Conservation (phyloP, 805 yeast genomes). For the Cyberlindnera galapagoensis region DNA sequence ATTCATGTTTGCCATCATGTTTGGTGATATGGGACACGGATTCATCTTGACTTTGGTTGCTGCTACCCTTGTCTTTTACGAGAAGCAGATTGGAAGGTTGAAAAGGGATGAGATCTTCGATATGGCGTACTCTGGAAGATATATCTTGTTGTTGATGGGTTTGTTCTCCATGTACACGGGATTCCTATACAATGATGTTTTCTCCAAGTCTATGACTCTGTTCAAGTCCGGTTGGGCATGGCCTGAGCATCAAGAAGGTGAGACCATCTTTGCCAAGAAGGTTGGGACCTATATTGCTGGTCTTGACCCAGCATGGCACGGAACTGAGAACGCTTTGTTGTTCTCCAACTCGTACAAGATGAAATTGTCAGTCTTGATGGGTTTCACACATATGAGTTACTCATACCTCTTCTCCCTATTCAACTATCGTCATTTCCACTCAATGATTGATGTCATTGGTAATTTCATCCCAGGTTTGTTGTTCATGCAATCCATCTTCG, state of each 20-base stretch:
- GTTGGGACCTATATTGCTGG: constrained; percentile 77
- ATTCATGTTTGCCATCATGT: constrained; percentile 98
- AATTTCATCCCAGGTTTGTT: constrained; percentile 91
- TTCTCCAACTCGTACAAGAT: constrained; percentile 95
- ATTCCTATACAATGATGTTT: constrained; percentile 84
- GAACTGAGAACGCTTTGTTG: constrained; percentile 86
- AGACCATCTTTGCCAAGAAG: constrained; percentile 58
- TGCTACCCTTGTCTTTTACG: constrained; percentile 61
- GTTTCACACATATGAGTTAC: constrained; percentile 91
- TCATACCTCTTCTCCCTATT: constrained; percentile 80
- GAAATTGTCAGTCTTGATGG: constrained; percentile 94
- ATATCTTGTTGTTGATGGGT: constrained; percentile 89
- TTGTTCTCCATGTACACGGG: constrained; percentile 94
- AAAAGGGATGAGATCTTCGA: constrained; percentile 90
- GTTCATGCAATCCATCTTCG: constrained; percentile 95
- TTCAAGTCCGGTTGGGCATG: constrained; percentile 90
- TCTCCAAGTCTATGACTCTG: constrained; percentile 83
- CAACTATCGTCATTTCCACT: constrained; percentile 64
- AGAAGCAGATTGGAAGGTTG: constrained; percentile 58
- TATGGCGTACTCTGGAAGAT: constrained; percentile 93
- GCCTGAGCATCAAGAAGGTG: constrained; percentile 71
- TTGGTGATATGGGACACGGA: constrained; percentile 98
- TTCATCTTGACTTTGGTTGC: constrained; percentile 75
- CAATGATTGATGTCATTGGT: constrained; percentile 78
- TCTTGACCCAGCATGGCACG: constrained; percentile 94